Evolutionary conservation across 2,329 filamentous ascomycete genomes (phyloP), one percentile per base, ranked within the genome.

Genomic region (Aspergillus intermedius): DNA sequence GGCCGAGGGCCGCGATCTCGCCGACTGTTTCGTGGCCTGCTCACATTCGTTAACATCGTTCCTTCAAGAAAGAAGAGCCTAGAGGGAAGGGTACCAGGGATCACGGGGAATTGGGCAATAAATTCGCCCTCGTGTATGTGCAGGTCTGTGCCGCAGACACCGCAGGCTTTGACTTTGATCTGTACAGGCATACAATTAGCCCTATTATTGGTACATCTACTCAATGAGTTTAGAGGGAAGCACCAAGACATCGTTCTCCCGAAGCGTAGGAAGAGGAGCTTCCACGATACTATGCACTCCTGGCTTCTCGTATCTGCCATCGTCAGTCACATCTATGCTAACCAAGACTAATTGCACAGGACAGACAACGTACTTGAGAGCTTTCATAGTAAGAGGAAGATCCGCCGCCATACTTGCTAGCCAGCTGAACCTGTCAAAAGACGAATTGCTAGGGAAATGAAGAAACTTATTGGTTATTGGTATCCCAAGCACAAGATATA

Each of bases 141-240:
- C 63, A 71, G 60, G 67, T 77, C 77, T 54, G 77, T 80, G 55
- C 78, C 77, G 57, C 80, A 83, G 53, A 83, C 79, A 72, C 81
- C 80, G 57, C 79, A 83, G 48, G 79, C 82, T 69, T 84, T 84
- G 61, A 86, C 82, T 69, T 85, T 82, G 68, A 84, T 69, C 72
- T 77, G 44, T n/a, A 42, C 25, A 45, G 10, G 15, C n/a, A 25
- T 44, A 10, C 19, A 25, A 4, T 34, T n/a, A 25, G 9, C 44
- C 15, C 15, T 19, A 17, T 37, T 9, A 21, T 8, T 19, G 12
- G 4, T 10, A 9, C 28, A 32, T 32, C 1, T 5, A 4, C 12
- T 28, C 23, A 28, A 32, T 13, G 43, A 13, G 17, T n/a, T n/a
- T 15, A 47, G 13, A 22, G 10, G 12, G 34, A 35, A 48, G 35